A percentile compares a stretch with the other conserved stretches of the same genome.
phyloP scores from a whole-genome alignment of 225 moss, liverwort and hornwort species.

The Polytrichum formosum region DNA sequence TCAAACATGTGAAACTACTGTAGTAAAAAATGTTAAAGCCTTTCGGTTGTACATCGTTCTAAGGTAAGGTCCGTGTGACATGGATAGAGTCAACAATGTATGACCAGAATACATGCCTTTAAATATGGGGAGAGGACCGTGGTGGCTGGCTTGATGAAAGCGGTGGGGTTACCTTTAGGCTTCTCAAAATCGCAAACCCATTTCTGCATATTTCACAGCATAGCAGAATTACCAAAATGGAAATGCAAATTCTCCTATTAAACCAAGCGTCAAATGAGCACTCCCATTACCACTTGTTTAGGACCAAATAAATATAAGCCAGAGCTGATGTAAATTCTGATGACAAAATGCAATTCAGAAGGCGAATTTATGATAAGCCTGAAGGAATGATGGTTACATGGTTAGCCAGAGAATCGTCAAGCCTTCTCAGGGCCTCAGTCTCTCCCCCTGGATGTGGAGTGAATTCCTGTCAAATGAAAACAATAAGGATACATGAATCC shows the following conservation, averaged over 20 bases:
- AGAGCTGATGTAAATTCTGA: not conserved
- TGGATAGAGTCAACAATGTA: not conserved
- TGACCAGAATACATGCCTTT: constrained; percentile 52
- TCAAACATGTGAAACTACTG: not conserved
- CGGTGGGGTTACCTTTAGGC: constrained; percentile 93
- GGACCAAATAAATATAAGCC: no score
- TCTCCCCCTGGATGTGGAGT: constrained; percentile 84
- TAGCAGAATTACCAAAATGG: not conserved
- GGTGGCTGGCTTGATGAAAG: constrained; percentile 87
- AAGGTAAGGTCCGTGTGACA: no score
- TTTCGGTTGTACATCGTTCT: not conserved
- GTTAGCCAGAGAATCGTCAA: constrained; percentile 62
- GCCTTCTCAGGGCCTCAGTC: constrained; percentile 81
- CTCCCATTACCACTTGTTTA: no score
- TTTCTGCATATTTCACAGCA: constrained; percentile 45
- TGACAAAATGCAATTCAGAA: no score
- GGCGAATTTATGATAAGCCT: not conserved
- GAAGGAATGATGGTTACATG: constrained; percentile 37
- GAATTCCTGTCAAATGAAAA: constrained; percentile 61
- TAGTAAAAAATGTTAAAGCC: not conserved
- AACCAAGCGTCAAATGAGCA: no score
- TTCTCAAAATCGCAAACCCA: constrained; percentile 98
- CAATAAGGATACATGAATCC: no score
- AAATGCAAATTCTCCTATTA: no score
- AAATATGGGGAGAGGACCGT: constrained; percentile 90